Conservation (phyloP, 352 stramenopile genomes). For the Pythium insidiosum region DNA sequence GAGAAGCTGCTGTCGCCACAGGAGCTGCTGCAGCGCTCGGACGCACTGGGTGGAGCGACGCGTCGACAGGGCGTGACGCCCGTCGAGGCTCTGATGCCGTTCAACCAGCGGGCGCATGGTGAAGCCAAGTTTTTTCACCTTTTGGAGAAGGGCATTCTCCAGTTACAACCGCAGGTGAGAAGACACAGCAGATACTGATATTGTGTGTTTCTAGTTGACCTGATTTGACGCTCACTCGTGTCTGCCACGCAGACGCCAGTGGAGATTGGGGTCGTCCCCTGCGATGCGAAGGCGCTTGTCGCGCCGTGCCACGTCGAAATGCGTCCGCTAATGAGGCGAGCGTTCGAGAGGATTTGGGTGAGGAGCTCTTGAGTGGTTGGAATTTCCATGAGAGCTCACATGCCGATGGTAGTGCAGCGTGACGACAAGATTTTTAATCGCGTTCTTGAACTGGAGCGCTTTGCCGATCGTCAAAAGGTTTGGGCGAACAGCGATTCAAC, state of each 20-base stretch:
- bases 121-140: constrained; percentile 61
- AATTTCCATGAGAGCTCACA: no score
- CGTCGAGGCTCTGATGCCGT: constrained; percentile 52
- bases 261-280: constrained; percentile 66
- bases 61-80: constrained; percentile 1
- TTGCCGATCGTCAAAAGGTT: constrained; percentile 46
- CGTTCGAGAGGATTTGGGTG: constrained; percentile 64
- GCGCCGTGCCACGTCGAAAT: constrained; percentile 61
- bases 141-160: constrained; percentile 42
- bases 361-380: no score
- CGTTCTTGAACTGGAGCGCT: constrained; percentile 54
- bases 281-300: constrained; percentile 33
- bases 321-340: constrained; percentile 41
- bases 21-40: constrained; percentile 27
- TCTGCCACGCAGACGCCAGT: constrained; percentile 27
- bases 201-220: not conserved
- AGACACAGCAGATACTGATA: not conserved
- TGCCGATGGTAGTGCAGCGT: no score
- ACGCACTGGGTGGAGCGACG: constrained; percentile 36
- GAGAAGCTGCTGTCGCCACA: constrained; percentile 30
- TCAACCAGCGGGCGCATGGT: constrained; percentile 42
- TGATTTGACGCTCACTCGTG: not conserved
- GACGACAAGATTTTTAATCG: constrained; percentile 49
- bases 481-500: no score
- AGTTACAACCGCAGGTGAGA: constrained; percentile 54